These are phyloP conservation scores for Lachnellula arida DNA, from an alignment of 2,329 filamentous ascomycete genomes.

Conservation along the genomic window DNA sequence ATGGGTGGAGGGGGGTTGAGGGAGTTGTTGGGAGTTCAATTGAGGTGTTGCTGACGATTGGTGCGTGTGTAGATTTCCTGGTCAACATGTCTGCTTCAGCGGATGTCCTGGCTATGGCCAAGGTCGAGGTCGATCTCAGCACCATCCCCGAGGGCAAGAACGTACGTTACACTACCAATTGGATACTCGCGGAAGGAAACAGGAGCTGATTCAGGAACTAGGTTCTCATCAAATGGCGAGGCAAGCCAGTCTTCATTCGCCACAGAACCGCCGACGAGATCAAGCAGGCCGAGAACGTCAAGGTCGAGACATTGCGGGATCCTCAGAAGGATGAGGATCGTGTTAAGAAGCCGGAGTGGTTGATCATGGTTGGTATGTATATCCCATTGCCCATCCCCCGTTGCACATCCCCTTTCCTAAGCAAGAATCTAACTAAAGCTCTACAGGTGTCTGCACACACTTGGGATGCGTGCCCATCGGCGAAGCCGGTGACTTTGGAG, in stretches of 20 bases:
- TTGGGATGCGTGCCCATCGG: slow-evolving; percentile 98
- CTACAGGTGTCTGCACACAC: slow-evolving; percentile 91
- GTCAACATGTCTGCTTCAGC: slow-evolving; percentile 99
- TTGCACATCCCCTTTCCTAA: slow-evolving; percentile 19
- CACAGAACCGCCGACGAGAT: slow-evolving; percentile 94
- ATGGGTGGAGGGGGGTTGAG: neutral
- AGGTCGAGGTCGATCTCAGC: slow-evolving; percentile 94
- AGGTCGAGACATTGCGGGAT: slow-evolving; percentile 80
- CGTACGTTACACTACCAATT: slow-evolving; percentile 50
- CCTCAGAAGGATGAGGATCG: slow-evolving; percentile 87
- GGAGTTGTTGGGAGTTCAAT: slow-evolving; percentile 10
- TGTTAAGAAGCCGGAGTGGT: slow-evolving; percentile 97
- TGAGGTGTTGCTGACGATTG: slow-evolving; percentile 21
- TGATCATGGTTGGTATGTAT: slow-evolving; percentile 86
- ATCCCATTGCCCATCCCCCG: neutral
- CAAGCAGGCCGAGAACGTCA: slow-evolving; percentile 85
- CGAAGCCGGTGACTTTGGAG: slow-evolving; percentile 95
- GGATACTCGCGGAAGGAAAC: neutral
- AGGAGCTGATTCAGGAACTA: slow-evolving; percentile 34
- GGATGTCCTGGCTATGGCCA: slow-evolving; percentile 97
- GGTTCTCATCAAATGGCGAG: slow-evolving; percentile 99
- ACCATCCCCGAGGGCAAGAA: slow-evolving; percentile 99
- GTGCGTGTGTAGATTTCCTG: slow-evolving; percentile 72
- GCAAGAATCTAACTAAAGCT: neutral
- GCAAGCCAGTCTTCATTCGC: slow-evolving; percentile 99